Evolutionary conservation across 805 yeast species (phyloP).

Genomic region (Yarrowia sp.): DNA sequence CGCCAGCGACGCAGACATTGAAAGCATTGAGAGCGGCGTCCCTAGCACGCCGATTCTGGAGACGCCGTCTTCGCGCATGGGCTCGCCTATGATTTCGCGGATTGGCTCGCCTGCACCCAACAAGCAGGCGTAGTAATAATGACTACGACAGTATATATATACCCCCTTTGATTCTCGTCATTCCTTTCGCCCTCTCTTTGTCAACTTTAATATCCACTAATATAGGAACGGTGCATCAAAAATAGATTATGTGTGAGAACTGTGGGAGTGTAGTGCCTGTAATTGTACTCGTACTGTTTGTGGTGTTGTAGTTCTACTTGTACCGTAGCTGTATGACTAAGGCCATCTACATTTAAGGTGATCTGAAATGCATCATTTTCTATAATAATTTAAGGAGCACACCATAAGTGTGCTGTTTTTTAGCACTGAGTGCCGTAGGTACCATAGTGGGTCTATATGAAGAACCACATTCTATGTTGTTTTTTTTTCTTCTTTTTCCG

Average conservation of each 20-base stretch:
- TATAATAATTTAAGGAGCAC: no score
- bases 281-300: no score
- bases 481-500: neutral
- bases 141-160: conserved; percentile 2
- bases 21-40: conserved; percentile 22
- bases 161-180: conserved; percentile 17
- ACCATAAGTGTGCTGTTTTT: neutral
- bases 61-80: conserved; percentile 15
- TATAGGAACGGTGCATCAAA: conserved; percentile 21
- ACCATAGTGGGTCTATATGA: no score
- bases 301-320: no score
- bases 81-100: conserved; percentile 22
- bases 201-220: conserved; percentile 20
- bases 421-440: no score
- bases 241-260: neutral
- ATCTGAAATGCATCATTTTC: no score
- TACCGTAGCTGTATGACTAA: no score
- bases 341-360: no score
- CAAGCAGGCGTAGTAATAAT: neutral
- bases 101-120: conserved; percentile 19
- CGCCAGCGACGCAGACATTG: conserved; percentile 26
- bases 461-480: neutral
- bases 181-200: conserved; percentile 16
- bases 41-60: conserved; percentile 22
- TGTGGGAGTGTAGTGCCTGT: neutral